Conservation (phyloP, 768 basidiomycete genomes). For the Hydnomerulius pinastri region DNA sequence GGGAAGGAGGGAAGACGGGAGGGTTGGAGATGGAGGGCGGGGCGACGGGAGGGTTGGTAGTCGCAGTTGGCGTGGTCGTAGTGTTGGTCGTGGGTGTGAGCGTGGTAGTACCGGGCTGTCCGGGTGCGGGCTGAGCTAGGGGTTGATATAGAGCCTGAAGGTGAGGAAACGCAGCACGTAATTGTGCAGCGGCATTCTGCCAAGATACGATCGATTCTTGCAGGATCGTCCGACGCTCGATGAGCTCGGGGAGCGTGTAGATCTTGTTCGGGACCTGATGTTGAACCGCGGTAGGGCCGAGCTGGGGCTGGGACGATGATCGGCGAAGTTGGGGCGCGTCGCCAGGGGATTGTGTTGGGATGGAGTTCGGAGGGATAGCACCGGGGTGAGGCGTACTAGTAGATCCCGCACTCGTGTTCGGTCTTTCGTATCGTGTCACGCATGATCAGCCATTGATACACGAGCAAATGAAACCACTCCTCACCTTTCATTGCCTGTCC, state of each 20-base stretch:
- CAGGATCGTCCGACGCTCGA: slow-evolving; percentile 22
- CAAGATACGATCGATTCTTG: slow-evolving; percentile 30
- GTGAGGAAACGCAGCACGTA: slow-evolving; percentile 16
- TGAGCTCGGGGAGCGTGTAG: slow-evolving; percentile 28
- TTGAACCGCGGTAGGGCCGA: slow-evolving; percentile 17
- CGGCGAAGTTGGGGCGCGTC: slow-evolving; percentile 25
- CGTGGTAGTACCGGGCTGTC: background rate
- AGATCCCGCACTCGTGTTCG: slow-evolving; percentile 1
- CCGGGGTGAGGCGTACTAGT: background rate
- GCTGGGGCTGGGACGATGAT: slow-evolving; percentile 30
- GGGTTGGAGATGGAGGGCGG: slow-evolving; percentile 21
- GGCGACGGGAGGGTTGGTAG: slow-evolving; percentile 14
- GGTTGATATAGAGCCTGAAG: slow-evolving; percentile 9
- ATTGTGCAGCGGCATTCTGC: slow-evolving; percentile 18
- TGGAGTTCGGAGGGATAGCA: background rate
- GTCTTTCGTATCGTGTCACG: slow-evolving; percentile 12
- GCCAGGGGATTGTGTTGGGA: slow-evolving; percentile 4
- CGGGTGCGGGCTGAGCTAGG: background rate
- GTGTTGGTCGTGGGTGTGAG: background rate
- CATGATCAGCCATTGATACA: slow-evolving; percentile 8
- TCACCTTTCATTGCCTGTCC: slow-evolving; percentile 16
- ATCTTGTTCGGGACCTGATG: slow-evolving; percentile 19
- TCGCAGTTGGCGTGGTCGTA: background rate
- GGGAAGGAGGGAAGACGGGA: no score
- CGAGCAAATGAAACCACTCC: slow-evolving; percentile 1